Evolutionary conservation across 805 yeast species (phyloP).

Genomic region (Huiozyma naganishii): DNA sequence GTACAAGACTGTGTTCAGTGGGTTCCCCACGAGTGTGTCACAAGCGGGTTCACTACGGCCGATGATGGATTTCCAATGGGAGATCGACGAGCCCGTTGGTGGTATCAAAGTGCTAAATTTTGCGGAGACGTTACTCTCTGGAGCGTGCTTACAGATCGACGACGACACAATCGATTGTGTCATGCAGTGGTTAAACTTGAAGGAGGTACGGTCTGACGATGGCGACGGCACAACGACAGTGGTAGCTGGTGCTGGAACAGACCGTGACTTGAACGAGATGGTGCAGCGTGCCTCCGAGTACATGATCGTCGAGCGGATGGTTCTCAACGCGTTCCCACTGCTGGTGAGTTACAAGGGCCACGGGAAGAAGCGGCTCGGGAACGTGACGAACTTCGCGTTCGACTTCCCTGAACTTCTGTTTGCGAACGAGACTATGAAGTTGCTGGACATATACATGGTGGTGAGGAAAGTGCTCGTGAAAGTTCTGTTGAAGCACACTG

Average conservation of each 20-base stretch:
- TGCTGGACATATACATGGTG: constrained; percentile 51
- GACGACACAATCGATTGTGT: constrained; percentile 54
- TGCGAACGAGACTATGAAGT: constrained; percentile 58
- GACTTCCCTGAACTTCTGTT: constrained; percentile 52
- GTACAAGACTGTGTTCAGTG: constrained; percentile 55
- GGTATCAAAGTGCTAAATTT: constrained; percentile 75
- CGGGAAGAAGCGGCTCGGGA: constrained; percentile 56
- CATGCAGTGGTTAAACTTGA: constrained; percentile 43
- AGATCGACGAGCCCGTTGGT: constrained; percentile 76
- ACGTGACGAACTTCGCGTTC: constrained; percentile 64
- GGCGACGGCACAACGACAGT: constrained; percentile 2
- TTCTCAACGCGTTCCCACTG: constrained; percentile 39
- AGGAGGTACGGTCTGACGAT: not conserved
- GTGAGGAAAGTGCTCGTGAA: constrained; percentile 54
- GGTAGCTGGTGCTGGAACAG: constrained; percentile 3
- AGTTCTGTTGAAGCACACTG: constrained; percentile 53
- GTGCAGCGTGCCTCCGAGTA: constrained; percentile 61
- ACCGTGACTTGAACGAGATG: constrained; percentile 43
- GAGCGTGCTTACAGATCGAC: constrained; percentile 64
- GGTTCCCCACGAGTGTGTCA: not conserved
- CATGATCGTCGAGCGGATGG: constrained; percentile 53
- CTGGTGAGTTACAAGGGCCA: constrained; percentile 70
- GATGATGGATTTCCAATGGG: constrained; percentile 51
- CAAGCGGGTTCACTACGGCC: constrained; percentile 6
- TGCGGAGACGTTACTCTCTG: constrained; percentile 50